Percentiles rank a stretch among this genome's conserved stretches.
These are phyloP conservation scores for Pyricularia sp. DNA, from an alignment of 2,329 filamentous ascomycete species.

Conservation along the genomic window DNA sequence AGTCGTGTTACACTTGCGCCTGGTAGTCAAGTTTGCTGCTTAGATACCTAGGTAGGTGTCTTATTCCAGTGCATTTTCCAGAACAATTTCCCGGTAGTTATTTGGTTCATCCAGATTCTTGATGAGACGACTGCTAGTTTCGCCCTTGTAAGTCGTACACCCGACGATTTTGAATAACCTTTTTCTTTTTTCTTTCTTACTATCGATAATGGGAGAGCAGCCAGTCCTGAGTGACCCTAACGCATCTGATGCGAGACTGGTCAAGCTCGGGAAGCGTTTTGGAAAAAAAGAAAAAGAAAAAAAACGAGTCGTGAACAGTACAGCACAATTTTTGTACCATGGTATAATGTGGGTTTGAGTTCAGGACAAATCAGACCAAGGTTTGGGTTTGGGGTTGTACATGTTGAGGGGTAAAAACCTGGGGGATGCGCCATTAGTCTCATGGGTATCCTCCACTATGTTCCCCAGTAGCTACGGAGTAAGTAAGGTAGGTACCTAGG, in stretches of 20 bases:
- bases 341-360: background rate
- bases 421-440: too few relatives aligned
- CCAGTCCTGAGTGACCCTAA: background rate
- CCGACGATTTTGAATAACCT: background rate
- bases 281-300: background rate
- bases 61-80: too few relatives aligned
- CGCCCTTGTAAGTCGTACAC: background rate
- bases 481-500: too few relatives aligned
- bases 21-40: too few relatives aligned
- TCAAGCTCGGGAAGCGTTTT: background rate
- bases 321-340: background rate
- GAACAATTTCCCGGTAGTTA: background rate
- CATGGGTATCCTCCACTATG: too few relatives aligned
- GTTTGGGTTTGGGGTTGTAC: background rate
- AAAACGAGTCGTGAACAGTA: background rate
- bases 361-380: background rate
- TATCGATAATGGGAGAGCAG: background rate
- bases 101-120: background rate
- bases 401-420: too few relatives aligned
- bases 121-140: background rate
- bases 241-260: background rate
- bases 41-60: too few relatives aligned
- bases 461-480: too few relatives aligned
- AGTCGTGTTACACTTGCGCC: background rate
- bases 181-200: background rate